These are phyloP conservation scores for Aspergillus sp. DNA, from an alignment of 2,329 filamentous ascomycete genomes.

Conservation along the genomic window DNA sequence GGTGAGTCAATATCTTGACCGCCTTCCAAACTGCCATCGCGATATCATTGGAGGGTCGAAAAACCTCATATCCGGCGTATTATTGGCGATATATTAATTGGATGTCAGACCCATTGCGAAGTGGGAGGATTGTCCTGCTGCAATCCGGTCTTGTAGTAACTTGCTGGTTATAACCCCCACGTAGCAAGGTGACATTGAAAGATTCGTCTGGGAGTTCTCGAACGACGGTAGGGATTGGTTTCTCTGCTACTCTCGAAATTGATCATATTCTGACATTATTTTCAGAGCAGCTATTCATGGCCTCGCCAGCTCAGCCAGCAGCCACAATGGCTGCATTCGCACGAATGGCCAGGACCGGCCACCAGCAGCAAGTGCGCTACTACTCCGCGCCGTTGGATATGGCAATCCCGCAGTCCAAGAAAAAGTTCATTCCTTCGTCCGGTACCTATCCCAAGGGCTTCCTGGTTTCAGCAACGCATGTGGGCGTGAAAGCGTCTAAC, in stretches of 20 bases:
- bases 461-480: conserved; percentile 73
- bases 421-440: conserved; percentile 76
- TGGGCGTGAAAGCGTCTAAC: conserved; percentile 89
- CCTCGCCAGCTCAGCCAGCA: conserved; percentile 12
- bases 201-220: too few relatives aligned
- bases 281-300: neutral
- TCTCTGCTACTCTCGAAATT: too few relatives aligned
- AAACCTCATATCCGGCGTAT: neutral
- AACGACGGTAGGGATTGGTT: too few relatives aligned
- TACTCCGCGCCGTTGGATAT: conserved; percentile 41
- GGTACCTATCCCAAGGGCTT: conserved; percentile 91
- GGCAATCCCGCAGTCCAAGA: conserved; percentile 66
- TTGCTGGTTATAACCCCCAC: neutral
- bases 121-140: neutral
- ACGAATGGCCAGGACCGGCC: conserved; percentile 25
- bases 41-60: neutral
- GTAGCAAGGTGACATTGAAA: neutral
- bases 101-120: neutral
- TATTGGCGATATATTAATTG: conserved; percentile 1
- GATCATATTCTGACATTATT: too few relatives aligned
- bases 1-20: too few relatives aligned
- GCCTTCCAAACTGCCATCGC: too few relatives aligned
- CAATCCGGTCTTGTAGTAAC: too few relatives aligned
- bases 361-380: conserved; percentile 25
- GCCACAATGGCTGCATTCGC: conserved; percentile 28